phyloP scores from a whole-genome alignment of 1,284 basidiomycete genomes.

The Melanopsichium pennsylvanicum region DNA sequence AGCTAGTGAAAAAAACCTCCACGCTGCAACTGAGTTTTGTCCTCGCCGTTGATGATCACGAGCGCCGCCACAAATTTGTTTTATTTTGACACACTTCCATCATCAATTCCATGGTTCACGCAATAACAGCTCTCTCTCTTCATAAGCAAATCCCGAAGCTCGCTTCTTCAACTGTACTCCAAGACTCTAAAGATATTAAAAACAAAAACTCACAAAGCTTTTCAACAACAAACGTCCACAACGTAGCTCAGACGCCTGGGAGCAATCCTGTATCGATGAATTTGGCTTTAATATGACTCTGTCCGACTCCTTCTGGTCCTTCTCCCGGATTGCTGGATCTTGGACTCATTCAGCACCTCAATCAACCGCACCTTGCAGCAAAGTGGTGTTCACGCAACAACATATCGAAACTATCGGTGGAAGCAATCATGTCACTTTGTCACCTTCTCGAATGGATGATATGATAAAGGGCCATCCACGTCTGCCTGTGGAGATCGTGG shows the following conservation, averaged over 20 bases:
- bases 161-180: too few species aligned
- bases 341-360: conserved; percentile 6
- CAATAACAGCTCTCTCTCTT: not conserved
- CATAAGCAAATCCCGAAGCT: too few species aligned
- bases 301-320: conserved; percentile 27
- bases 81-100: conserved; percentile 5
- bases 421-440: not conserved
- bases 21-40: not conserved
- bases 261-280: conserved; percentile 2
- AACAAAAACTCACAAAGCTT: too few species aligned
- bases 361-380: conserved; percentile 9
- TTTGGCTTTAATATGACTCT: conserved; percentile 16
- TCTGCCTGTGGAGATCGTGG: conserved; percentile 29
- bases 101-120: too few species aligned
- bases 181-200: too few species aligned
- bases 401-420: conserved; percentile 46
- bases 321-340: conserved; percentile 9
- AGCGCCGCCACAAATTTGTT: conserved; percentile 1
- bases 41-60: conserved; percentile 11
- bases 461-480: conserved; percentile 1
- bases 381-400: conserved; percentile 21
- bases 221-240: conserved; percentile 1
- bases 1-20: conserved; percentile 17
- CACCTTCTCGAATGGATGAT: not conserved
- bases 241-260: conserved; percentile 9